Evolutionary conservation across 176 grass and related monocot genomes (phyloP).

Genomic region (Ananas comosus): DNA sequence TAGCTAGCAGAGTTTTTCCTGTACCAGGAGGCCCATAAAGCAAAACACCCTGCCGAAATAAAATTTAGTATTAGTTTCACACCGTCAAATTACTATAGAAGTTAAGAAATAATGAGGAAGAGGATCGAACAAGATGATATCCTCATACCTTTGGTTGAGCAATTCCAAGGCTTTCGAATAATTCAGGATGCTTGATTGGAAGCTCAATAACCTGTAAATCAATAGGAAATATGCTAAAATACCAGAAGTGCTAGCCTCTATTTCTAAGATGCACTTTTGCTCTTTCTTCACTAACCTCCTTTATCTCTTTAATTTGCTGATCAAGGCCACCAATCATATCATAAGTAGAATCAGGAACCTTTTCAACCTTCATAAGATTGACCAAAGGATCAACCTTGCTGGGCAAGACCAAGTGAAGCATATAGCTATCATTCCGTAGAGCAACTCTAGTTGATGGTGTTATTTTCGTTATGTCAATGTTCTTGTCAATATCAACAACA

Average conservation of each 20-base stretch:
- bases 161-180: slow-evolving; percentile 97
- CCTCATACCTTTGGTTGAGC: slow-evolving; percentile 84
- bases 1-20: slow-evolving; percentile 85
- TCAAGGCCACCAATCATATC: slow-evolving; percentile 99
- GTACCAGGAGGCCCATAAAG: slow-evolving; percentile 97
- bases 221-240: neutral
- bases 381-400: slow-evolving; percentile 98
- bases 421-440: slow-evolving; percentile 94
- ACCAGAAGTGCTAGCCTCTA: neutral
- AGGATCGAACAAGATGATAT: neutral
- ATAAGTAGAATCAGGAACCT: slow-evolving; percentile 99
- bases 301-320: slow-evolving; percentile 99
- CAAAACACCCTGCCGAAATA: slow-evolving; percentile 51
- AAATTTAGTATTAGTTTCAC: neutral
- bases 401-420: slow-evolving; percentile 82
- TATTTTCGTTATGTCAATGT: slow-evolving; percentile 93
- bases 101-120: neutral
- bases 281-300: slow-evolving; percentile 50
- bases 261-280: neutral
- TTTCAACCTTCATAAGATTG: slow-evolving; percentile 99
- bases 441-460: slow-evolving; percentile 96
- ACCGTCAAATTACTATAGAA: neutral
- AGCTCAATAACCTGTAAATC: slow-evolving; percentile 86
- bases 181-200: slow-evolving; percentile 96
- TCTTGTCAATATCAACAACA: slow-evolving; percentile 93